Conservation (phyloP, 805 yeast genomes). For the Komagataella kurtzmanii region DNA sequence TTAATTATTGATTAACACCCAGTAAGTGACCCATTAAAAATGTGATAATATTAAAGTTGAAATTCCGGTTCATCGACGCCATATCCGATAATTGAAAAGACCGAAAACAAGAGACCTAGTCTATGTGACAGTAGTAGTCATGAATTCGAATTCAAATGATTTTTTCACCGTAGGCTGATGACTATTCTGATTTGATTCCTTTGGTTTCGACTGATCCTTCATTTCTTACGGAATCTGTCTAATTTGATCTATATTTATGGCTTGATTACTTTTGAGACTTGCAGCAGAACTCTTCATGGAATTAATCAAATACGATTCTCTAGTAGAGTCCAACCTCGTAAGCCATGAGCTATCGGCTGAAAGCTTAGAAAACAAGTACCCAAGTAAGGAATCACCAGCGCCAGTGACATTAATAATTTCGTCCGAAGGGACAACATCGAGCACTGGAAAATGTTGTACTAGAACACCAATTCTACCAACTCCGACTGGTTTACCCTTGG, state of each 20-base stretch:
- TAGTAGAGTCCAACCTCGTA: not conserved
- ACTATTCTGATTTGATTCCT: too few species aligned
- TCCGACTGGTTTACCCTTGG: constrained; percentile 11
- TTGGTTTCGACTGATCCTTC: too few species aligned
- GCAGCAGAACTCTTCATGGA: not conserved
- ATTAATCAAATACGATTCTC: not conserved
- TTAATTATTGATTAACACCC: too few species aligned
- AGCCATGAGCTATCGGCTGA: constrained; percentile 6
- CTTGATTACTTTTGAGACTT: not conserved
- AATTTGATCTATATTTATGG: not conserved
- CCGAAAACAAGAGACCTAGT: too few species aligned
- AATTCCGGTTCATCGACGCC: too few species aligned
- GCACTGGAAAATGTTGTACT: constrained; percentile 46
- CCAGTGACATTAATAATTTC: constrained; percentile 62
- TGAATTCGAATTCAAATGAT: too few species aligned
- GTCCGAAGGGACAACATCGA: constrained; percentile 19
- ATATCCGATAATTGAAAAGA: too few species aligned
- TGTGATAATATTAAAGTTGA: too few species aligned
- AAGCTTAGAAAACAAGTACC: constrained; percentile 38
- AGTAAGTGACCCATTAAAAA: too few species aligned
- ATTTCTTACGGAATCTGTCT: not conserved
- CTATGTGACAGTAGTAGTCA: too few species aligned
- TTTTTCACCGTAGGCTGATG: too few species aligned
- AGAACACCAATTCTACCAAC: constrained; percentile 31
- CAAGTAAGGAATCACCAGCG: constrained; percentile 77